Evolutionary conservation across 257 asterid species (phyloP), one percentile per base, ranked within the genome.

Genomic region (Knoxia roxburghii): DNA sequence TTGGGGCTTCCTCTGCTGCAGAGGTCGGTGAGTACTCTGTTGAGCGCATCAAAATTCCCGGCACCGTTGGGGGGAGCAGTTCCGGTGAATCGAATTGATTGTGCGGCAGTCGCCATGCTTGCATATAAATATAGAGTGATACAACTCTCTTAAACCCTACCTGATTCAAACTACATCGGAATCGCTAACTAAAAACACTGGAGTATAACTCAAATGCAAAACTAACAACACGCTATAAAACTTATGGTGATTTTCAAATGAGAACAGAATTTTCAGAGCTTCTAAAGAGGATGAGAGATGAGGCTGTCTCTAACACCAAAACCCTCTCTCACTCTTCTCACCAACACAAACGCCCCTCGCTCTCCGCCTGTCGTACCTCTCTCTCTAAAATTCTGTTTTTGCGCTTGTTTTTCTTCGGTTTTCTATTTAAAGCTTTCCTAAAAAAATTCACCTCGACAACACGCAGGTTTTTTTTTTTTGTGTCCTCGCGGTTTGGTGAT

Each of bases 1-100:
- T 85, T 87, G 20, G 87, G 91, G 75, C 69, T 83, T 48, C 89
- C 87, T 35, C 88, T 85, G 66, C 78, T 79, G 79, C 94, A 91
- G 57, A 91, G 84, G 68, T 87, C 95, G 13, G 89, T 78, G 24
- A 91, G 85, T 4, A 89, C 81, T 20, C 91, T 77, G 45, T 87
- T 80, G 64, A 93, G 86, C 23, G 91, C 80, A 58, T 93, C 99
- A 29, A 86, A 71, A 73, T 85, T 85, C 18, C 87, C 86, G 23
- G 89, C 79, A 58, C 88, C 88, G 62, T 89, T 64, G 72, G 88
- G 73, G 8, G 89, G 54, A 24, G 82, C 83, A 43, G 96, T 83
- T 15, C 78, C 82, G 71, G 69, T 64, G 80, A 85, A 87, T 55
- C 99, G 87, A 68, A 83, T 76, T 40, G 94, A 77, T 72, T 85